Evolutionary conservation across 2,329 filamentous ascomycete genomes (phyloP), one percentile per base, ranked within the genome.

Genomic region (Calonectria crousiana): DNA sequence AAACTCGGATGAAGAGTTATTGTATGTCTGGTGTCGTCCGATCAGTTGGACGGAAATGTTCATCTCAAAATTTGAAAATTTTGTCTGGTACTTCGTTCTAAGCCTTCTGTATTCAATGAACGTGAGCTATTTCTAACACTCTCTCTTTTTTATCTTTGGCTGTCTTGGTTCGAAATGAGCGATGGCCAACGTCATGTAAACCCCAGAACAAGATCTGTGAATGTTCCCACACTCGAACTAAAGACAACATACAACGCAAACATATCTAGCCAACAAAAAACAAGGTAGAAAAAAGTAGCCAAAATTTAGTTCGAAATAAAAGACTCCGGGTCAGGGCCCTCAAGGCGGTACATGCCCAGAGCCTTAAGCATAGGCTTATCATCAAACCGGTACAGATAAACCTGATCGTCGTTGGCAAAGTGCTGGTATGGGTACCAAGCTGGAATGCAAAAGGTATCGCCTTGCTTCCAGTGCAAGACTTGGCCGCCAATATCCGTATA

Each of bases 381-480:
- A 74, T 90, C 86, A 74, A 90, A 90, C 0, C 87, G 83, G 74
- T 89, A 90, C 30, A 91, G 75, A 76, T 91, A 91, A 0, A 87
- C 86, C 0, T 81, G 81, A 36, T 82, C 78, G 2, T 71, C 70
- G 20, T 80, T 80, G 2, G 88, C 86, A 68, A 85, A 85, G 76
- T 90, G 88, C 77, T 89, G 84, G 73, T 88, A 90, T 16, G 72
- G 78, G 65, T 89, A 80, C 89, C 90, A 91, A 0, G 88, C 80
- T 0, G 89, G 89, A 20, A 91, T 83, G 74, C 87, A 89, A 73
- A 91, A 91, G 0, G 88, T 91, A 78, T 91, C 90, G 2, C 88
- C 87, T 51, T 83, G 78, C 72, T 86, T 86, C 89, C 89, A 90
- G 0, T 68, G 30, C 30, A 86, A 77, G 6, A 71, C 80, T 64